Evolutionary conservation across 2,329 filamentous ascomycete species (phyloP).

Genomic region (Penicillium occitanis): DNA sequence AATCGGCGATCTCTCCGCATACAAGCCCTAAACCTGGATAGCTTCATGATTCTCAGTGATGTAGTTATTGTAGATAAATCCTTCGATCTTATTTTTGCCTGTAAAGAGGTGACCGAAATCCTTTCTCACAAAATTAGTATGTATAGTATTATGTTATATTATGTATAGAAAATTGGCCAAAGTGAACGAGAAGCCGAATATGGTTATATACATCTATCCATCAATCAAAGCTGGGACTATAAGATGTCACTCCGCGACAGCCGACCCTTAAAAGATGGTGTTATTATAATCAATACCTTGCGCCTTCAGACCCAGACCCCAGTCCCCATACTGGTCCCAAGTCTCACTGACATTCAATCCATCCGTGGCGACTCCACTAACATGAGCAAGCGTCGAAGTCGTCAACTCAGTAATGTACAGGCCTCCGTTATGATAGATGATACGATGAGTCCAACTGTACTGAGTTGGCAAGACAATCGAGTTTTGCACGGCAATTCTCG

Average conservation of each 20-base stretch:
- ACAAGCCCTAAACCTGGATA: not conserved
- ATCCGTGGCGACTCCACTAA: not conserved
- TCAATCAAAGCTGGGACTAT: not conserved
- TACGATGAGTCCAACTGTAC: slow-evolving; percentile 11
- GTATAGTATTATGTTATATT: not conserved
- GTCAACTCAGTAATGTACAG: slow-evolving; percentile 8
- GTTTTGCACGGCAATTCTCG: slow-evolving; percentile 5
- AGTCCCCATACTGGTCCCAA: slow-evolving; percentile 13
- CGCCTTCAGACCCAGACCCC: slow-evolving; percentile 8
- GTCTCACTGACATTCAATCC: slow-evolving; percentile 11
- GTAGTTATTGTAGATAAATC: too few relatives aligned
- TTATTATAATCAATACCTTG: slow-evolving; percentile 10
- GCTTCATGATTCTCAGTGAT: not conserved
- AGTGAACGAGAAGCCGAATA: not conserved
- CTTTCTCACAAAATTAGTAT: not conserved
- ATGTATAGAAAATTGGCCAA: not conserved
- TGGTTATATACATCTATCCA: not conserved
- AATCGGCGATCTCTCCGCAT: not conserved
- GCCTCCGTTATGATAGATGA: slow-evolving; percentile 5
- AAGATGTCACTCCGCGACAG: not conserved
- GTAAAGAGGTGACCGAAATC: too few relatives aligned
- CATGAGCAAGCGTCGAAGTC: not conserved
- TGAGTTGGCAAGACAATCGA: slow-evolving; percentile 9
- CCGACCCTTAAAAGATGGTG: slow-evolving; percentile 1
- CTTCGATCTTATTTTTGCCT: too few relatives aligned